phyloP scores from a whole-genome alignment of 2,329 filamentous ascomycete genomes.

The Hymenoscyphus scutula region DNA sequence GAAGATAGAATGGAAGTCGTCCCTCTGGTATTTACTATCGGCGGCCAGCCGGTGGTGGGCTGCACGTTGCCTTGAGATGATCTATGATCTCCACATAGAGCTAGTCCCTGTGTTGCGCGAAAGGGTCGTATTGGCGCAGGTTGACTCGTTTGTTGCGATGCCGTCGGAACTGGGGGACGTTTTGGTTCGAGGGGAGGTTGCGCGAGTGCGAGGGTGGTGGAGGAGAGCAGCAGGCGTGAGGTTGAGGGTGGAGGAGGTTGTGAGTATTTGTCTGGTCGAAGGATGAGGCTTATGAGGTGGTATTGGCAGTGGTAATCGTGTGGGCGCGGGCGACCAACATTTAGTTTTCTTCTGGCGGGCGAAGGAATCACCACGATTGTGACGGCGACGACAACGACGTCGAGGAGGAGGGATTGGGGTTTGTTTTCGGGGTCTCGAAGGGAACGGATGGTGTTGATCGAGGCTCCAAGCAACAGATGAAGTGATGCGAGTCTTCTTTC shows the following conservation, averaged over 20 bases:
- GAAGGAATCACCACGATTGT: neutral
- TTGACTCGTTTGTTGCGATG: constrained; percentile 28
- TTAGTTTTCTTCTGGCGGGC: constrained; percentile 3
- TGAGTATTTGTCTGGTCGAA: constrained; percentile 2
- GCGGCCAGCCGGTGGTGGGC: constrained; percentile 28
- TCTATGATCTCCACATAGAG: constrained; percentile 31
- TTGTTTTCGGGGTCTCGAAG: neutral
- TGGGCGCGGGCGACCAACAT: constrained; percentile 3
- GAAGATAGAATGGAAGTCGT: constrained; percentile 16
- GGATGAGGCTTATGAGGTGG: constrained; percentile 5
- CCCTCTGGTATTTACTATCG: constrained; percentile 27
- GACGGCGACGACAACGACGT: neutral
- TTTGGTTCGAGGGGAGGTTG: neutral
- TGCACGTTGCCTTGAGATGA: constrained; percentile 29
- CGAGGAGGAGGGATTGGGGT: too few species aligned
- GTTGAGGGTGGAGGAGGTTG: neutral
- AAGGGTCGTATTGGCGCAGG: constrained; percentile 19
- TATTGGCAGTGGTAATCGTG: neutral
- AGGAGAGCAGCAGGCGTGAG: neutral
- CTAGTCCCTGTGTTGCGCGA: constrained; percentile 31
- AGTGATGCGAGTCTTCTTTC: neutral
- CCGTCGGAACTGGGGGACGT: neutral
- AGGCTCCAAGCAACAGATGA: constrained; percentile 1
- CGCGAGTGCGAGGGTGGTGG: neutral
- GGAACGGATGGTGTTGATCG: constrained; percentile 1